phyloP scores from a whole-genome alignment of 345 rosid species.

The Eucalyptus tenuipes region DNA sequence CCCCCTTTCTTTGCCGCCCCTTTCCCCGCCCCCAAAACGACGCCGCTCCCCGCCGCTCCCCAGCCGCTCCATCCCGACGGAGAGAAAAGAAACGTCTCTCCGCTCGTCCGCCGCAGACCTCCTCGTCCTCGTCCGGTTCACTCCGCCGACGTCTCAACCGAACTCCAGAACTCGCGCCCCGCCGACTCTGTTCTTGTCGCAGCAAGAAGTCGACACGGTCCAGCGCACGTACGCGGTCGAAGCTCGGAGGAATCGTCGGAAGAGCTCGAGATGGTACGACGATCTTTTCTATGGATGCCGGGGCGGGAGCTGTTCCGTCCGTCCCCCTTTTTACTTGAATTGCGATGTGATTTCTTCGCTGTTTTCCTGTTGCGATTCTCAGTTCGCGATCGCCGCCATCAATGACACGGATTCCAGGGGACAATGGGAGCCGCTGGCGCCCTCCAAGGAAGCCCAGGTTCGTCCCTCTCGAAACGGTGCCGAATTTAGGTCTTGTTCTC shows the following conservation, averaged over 20 bases:
- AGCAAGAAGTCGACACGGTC: not conserved
- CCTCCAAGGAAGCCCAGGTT: constrained; percentile 97
- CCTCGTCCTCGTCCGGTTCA: not conserved
- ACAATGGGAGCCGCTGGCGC: constrained; percentile 98
- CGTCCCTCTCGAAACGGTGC: not conserved
- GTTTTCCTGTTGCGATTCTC: not conserved
- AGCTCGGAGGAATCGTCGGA: not conserved
- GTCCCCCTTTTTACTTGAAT: not conserved
- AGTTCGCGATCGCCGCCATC: constrained; percentile 95
- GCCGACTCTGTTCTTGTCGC: not conserved
- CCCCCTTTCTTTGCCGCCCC: not conserved
- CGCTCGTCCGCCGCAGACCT: not conserved
- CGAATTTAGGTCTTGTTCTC: not conserved
- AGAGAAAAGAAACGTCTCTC: not conserved
- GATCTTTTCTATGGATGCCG: not conserved
- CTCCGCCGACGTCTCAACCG: not conserved
- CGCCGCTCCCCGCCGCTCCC: not conserved
- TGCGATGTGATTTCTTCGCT: not conserved
- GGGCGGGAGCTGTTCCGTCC: not conserved
- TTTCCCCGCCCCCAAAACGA: not conserved
- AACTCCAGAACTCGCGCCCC: not conserved
- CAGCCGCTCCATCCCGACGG: not conserved
- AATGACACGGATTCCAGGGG: constrained; percentile 72
- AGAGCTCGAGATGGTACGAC: not conserved
- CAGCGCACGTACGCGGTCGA: not conserved